Percentiles rank a stretch among this genome's conserved stretches.
These are phyloP conservation scores for Colletotrichum sojae DNA, from an alignment of 2,329 filamentous ascomycete genomes.

Conservation along the genomic window DNA sequence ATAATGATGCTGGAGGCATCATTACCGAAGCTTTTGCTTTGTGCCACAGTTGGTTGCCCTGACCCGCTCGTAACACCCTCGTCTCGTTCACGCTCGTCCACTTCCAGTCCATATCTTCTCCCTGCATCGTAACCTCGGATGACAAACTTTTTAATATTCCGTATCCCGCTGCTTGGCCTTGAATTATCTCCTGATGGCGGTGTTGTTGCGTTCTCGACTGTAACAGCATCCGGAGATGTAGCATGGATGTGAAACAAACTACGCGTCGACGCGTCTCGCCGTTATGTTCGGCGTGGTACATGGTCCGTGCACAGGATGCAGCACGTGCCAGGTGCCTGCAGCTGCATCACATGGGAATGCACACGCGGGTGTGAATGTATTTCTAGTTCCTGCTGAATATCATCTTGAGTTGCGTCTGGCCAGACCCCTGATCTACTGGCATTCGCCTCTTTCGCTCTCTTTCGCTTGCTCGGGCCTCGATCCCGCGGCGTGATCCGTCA, in stretches of 20 bases:
- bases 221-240: conserved; percentile 6
- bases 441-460: neutral
- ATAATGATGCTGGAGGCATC: no score
- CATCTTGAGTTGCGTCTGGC: neutral
- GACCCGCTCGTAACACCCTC: no score
- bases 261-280: conserved; percentile 5
- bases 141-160: neutral
- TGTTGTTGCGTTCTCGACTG: conserved; percentile 7
- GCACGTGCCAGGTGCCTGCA: conserved; percentile 6
- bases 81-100: neutral
- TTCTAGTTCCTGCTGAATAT: conserved; percentile 5
- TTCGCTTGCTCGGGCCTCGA: neutral
- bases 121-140: conserved; percentile 6
- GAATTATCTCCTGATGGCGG: conserved; percentile 10
- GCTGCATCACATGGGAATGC: neutral
- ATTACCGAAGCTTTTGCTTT: no score
- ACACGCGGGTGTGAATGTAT: neutral
- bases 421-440: no score
- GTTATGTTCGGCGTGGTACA: neutral
- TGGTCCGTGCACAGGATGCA: neutral
- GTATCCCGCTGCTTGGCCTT: neutral
- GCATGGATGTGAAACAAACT: conserved; percentile 5
- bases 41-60: no score
- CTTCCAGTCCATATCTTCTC: conserved; percentile 3
- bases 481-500: neutral